phyloP scores from a whole-genome alignment of 495 filamentous ascomycete genomes.

The Glutinoglossum americanum region DNA sequence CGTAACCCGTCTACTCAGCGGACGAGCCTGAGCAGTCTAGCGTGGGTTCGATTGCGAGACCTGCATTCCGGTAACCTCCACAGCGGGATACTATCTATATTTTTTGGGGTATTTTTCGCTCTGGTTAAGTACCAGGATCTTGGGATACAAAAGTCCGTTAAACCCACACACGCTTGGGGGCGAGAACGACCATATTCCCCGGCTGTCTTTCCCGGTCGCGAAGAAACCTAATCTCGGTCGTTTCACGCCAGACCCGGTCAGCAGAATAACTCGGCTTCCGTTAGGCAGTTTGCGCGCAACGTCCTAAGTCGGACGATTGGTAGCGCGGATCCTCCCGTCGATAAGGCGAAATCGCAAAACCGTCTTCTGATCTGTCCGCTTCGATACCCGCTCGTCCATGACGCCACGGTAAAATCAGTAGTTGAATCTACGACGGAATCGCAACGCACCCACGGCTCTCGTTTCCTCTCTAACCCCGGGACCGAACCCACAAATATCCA shows the following conservation, averaged over 20 bases:
- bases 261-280: neutral
- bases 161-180: too few species aligned
- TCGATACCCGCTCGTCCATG: neutral
- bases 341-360: neutral
- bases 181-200: neutral
- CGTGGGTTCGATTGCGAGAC: too few species aligned
- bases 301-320: neutral
- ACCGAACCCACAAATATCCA: neutral
- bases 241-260: neutral
- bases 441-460: neutral
- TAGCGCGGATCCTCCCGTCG: neutral
- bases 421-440: neutral
- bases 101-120: too few species aligned
- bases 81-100: too few species aligned
- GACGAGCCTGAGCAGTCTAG: too few species aligned
- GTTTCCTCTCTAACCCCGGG: neutral
- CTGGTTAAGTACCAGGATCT: too few species aligned
- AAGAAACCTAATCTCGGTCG: neutral
- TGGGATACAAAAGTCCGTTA: too few species aligned
- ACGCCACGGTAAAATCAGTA: neutral
- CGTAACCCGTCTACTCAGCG: neutral
- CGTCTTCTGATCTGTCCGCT: neutral
- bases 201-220: neutral
- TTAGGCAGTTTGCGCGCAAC: neutral
- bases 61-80: too few species aligned